Evolutionary conservation across 139 green algal species (phyloP), one percentile per base, ranked within the genome.

Genomic region (Chlamydomonas urium): DNA sequence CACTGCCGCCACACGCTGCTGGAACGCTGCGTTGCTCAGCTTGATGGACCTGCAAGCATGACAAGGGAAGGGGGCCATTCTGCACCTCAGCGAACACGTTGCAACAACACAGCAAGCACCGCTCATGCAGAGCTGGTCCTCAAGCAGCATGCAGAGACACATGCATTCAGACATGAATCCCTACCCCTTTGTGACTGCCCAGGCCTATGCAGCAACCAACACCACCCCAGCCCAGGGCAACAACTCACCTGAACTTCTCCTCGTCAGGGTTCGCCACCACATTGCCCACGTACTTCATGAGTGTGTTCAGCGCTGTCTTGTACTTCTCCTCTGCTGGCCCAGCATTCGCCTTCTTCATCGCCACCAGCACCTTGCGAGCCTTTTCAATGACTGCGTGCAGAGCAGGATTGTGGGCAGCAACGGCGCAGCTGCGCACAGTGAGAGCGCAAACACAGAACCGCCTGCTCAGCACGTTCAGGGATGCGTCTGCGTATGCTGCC

Each of bases 261-360:
- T 98, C 89, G 0, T 83, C 82, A 31, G 91, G 88, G 45, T 84
- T 69, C 26, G 65, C 74, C 8, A 74, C 82, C 5, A 97, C 75
- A 74, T 99, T 99, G 65, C 79, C 86, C n/a, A 94, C 73, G 78
- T 96, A 93, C 68, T 88, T 95, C 35, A 89, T 56, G 17, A 72
- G 6, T 10, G 65, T 72, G 42, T 5, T 47, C 21, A 42, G 21
- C 32, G 82, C 85, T 2, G 78, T 89, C 71, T 90, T 91, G 24
- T 93, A 85, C 2, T 28, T 34, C 48, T 74, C 56, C 65, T 85
- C 88, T 23, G 89, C 90, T 23, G 90, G 69, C 34, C 66, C 71
- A 17, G 58, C 47, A 32, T 17, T 65, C 32, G 14, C 33, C 75
- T 95, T 93, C 78, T 98, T 98, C 77, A 98, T 93, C 21, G 59